Percentiles rank a stretch among this genome's conserved stretches.
These are phyloP conservation scores for Arabis hirsuta DNA, from an alignment of 345 rosid genomes.

Conservation along the genomic window DNA sequence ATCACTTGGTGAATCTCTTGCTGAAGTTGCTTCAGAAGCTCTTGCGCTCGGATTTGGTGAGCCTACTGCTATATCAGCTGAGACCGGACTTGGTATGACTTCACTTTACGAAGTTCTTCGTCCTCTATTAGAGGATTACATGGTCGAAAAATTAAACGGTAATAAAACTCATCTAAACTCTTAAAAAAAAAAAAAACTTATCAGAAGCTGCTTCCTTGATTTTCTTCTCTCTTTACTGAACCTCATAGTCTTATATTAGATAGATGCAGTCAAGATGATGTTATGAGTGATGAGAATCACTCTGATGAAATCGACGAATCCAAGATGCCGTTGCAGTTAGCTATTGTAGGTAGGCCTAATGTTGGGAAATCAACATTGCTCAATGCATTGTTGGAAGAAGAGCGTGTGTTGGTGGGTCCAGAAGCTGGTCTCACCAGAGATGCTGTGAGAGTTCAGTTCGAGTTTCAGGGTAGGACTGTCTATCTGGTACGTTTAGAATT, in stretches of 20 bases:
- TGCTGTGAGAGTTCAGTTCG: slow-evolving; percentile 83
- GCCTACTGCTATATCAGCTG: slow-evolving; percentile 90
- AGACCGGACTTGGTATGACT: slow-evolving; percentile 94
- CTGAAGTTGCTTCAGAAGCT: slow-evolving; percentile 69
- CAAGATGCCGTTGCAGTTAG: slow-evolving; percentile 85
- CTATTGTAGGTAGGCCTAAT: slow-evolving; percentile 93
- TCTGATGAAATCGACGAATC: slow-evolving; percentile 63
- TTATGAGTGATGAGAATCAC: slow-evolving; percentile 40
- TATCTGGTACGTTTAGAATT: slow-evolving; percentile 61
- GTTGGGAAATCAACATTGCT: slow-evolving; percentile 96
- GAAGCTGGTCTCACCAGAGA: slow-evolving; percentile 97
- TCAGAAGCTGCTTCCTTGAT: slow-evolving; percentile 4
- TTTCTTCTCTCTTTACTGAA: slow-evolving; percentile 33
- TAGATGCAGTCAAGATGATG: slow-evolving; percentile 42
- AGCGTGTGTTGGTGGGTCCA: slow-evolving; percentile 96
- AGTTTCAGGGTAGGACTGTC: slow-evolving; percentile 78
- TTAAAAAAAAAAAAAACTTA: neutral
- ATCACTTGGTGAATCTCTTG: slow-evolving; percentile 63
- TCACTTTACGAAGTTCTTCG: slow-evolving; percentile 75
- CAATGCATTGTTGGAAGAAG: slow-evolving; percentile 85
- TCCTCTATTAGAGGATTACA: slow-evolving; percentile 70
- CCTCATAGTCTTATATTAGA: slow-evolving; percentile 43
- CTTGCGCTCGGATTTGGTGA: slow-evolving; percentile 81
- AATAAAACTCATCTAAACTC: slow-evolving; percentile 9
- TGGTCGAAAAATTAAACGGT: slow-evolving; percentile 64